Base-by-base conservation (phyloP, 2,329 filamentous ascomycete genomes). In the Ophiosphaerella herpotricha region DNA sequence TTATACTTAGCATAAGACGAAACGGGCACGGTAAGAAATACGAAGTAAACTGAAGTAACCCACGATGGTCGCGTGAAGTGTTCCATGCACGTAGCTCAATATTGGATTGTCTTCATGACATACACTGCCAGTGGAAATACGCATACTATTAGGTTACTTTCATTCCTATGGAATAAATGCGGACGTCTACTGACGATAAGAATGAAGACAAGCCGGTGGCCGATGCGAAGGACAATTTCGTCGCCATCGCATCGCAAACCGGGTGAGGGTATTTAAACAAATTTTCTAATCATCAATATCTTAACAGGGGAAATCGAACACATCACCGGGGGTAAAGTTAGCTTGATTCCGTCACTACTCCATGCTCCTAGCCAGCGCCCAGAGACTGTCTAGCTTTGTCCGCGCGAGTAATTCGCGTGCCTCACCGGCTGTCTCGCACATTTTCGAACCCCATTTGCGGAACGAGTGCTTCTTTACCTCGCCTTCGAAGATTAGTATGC, bases 321-420 rank as follows among this genome's bases (percentile, higher is more conserved):
- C 18, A 16, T 18, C 12, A 14, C 16, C 2, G n/a, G 13, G n/a
- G 8, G 6, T 18, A 7, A 12, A 24, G 11, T 24, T 26, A 14
- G 6, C 34, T n/a, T n/a, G 14, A 46, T 14, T n/a, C 29, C 42
- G 34, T 56, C 38, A 60, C 26, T 29, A 29, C 11, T 65, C 61
- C 29, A 64, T 57, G 41, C 68, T 90, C 79, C 95, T 96, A 0
- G 92, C 93, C 61, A 94, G 76, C 8, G 88, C 88, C 94, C 94
- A 99, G 67, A 99, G 93, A 64, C 88, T 96, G 64, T 97, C 93
- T 82, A 97, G 89, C 79, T 96, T 97, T 5, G 86, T 85, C 60
- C 91, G 83, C 11, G 85, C 77, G 55, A 99, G 75, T 18, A 87
- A 81, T 61, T 96, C 91, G 69, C 90, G 88, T 5, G 93, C 94